phyloP scores from a whole-genome alignment of 805 yeast species.

The Cyberlindnera lachancei region DNA sequence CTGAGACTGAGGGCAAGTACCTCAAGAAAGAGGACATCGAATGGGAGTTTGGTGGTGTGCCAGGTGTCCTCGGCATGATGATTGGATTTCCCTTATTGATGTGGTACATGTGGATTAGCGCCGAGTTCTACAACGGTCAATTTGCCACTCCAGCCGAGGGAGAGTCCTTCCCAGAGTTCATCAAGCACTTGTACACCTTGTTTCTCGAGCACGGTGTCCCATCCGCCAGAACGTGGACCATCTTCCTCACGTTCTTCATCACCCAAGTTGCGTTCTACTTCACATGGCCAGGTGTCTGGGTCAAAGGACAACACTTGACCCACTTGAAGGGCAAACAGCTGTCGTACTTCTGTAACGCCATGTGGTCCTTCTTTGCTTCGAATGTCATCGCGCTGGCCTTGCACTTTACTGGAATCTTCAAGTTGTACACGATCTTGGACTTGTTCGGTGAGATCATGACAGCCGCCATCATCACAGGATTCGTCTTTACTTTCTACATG shows the following conservation, averaged over 20 bases:
- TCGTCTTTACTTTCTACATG: constrained; percentile 55
- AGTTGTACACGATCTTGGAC: constrained; percentile 67
- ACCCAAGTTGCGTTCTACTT: constrained; percentile 71
- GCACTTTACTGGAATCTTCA: constrained; percentile 71
- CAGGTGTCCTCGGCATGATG: constrained; percentile 89
- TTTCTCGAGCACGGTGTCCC: constrained; percentile 53
- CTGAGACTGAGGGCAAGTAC: constrained; percentile 30
- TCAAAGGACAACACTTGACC: constrained; percentile 86
- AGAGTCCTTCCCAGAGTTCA: constrained; percentile 40
- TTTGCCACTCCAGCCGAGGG: constrained; percentile 60
- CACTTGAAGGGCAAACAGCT: constrained; percentile 76
- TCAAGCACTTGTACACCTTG: constrained; percentile 35
- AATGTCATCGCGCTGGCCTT: constrained; percentile 48
- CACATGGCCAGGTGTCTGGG: constrained; percentile 88
- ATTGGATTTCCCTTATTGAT: constrained; percentile 84
- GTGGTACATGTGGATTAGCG: constrained; percentile 96
- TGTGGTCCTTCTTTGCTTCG: constrained; percentile 72
- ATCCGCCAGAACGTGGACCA: constrained; percentile 49
- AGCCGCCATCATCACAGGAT: constrained; percentile 77
- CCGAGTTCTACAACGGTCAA: constrained; percentile 67
- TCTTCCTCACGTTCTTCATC: constrained; percentile 63
- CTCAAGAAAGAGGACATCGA: constrained; percentile 47
- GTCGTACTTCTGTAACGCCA: constrained; percentile 91
- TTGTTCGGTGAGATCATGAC: constrained; percentile 90
- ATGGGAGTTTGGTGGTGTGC: constrained; percentile 91